These are phyloP conservation scores for Chaetomium cochliodes DNA, from an alignment of 495 filamentous ascomycete species.

Conservation along the genomic window DNA sequence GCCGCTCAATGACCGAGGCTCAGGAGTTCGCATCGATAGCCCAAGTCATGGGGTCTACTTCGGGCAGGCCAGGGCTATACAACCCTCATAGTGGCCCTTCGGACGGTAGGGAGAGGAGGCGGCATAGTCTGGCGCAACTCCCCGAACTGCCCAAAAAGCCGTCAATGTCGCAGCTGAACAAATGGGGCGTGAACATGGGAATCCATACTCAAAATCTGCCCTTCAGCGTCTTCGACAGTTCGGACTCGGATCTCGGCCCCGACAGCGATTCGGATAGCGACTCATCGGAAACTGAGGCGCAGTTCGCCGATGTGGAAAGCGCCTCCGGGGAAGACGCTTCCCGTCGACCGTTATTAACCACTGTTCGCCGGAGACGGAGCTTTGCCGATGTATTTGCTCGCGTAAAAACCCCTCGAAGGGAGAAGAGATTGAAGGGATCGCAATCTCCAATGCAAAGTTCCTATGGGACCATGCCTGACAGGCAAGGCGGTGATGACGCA, in stretches of 20 bases:
- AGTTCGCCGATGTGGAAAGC: conserved; percentile 36
- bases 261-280: conserved; percentile 51
- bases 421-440: conserved; percentile 23
- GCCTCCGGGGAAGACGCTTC: conserved; percentile 28
- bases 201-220: conserved; percentile 76
- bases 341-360: conserved; percentile 31
- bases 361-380: conserved; percentile 36
- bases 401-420: conserved; percentile 22
- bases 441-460: conserved; percentile 11
- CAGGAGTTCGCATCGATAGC: conserved; percentile 37
- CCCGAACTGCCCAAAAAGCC: conserved; percentile 51
- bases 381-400: conserved; percentile 36
- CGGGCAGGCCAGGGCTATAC: conserved; percentile 36
- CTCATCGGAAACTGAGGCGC: conserved; percentile 30
- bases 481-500: background rate
- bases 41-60: conserved; percentile 37
- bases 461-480: conserved; percentile 26
- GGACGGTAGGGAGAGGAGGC: conserved; percentile 32
- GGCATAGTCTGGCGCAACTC: conserved; percentile 40
- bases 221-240: conserved; percentile 60
- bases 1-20: conserved; percentile 54
- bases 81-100: conserved; percentile 30
- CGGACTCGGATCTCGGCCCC: conserved; percentile 37
- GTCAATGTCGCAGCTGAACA: conserved; percentile 63
- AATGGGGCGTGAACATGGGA: conserved; percentile 62